Conservation (phyloP, 257 asterid genomes). For the Agastache rugosa region DNA sequence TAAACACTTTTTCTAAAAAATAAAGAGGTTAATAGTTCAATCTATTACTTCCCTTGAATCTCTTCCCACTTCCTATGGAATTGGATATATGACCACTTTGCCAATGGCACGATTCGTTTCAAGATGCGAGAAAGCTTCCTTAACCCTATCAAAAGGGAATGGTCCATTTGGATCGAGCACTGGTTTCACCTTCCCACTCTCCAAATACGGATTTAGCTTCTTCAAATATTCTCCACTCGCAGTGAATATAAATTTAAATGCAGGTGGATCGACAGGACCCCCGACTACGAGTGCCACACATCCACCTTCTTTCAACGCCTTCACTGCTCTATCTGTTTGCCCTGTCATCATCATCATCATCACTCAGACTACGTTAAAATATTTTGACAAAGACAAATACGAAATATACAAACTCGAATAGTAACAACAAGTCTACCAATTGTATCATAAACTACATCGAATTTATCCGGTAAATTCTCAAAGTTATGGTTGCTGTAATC, state of each 20-base stretch:
- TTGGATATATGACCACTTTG: background rate
- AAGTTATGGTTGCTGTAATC: conserved; percentile 83
- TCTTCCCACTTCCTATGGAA: background rate
- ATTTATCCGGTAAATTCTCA: conserved; percentile 72
- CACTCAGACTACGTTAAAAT: background rate
- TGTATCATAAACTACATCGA: conserved; percentile 77
- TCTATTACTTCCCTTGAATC: too few species aligned
- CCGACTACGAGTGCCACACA: conserved; percentile 61
- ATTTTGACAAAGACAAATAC: background rate
- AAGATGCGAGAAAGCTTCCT: background rate
- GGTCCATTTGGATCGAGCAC: background rate
- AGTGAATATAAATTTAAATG: conserved; percentile 68
- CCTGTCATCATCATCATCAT: conserved; percentile 8
- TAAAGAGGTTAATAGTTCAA: too few species aligned
- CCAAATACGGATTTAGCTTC: background rate
- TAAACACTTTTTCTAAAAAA: too few species aligned
- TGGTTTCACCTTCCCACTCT: background rate
- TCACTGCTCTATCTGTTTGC: conserved; percentile 78
- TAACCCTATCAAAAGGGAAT: background rate
- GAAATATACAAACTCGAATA: too few species aligned
- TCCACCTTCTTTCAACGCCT: conserved; percentile 85
- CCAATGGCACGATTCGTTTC: background rate
- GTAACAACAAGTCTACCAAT: conserved; percentile 58
- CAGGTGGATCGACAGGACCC: conserved; percentile 61
- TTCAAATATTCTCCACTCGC: conserved; percentile 34